phyloP scores from a whole-genome alignment of 2,329 filamentous ascomycete genomes.

The Colletotrichum simmondsii region DNA sequence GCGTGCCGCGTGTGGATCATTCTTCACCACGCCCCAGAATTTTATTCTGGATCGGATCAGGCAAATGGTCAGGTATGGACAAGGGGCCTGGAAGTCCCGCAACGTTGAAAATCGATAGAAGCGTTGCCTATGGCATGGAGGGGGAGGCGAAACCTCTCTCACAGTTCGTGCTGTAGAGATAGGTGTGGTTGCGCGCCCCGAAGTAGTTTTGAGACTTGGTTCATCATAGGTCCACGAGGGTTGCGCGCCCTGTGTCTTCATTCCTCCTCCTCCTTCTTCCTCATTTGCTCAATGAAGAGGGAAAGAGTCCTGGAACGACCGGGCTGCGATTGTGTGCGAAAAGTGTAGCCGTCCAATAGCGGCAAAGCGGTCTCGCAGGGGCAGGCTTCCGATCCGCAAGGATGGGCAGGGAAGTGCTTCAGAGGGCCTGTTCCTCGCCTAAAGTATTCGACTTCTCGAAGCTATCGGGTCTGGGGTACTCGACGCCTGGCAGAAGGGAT shows the following conservation, averaged over 20 bases:
- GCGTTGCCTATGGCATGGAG: too few species aligned
- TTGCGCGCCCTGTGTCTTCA: too few species aligned
- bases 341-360: neutral
- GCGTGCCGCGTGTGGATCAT: neutral
- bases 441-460: slow-evolving; percentile 9
- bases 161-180: too few species aligned
- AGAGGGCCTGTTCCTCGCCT: neutral
- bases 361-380: neutral
- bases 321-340: neutral
- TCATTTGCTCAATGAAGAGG: too few species aligned
- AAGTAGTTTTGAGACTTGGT: too few species aligned
- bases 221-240: too few species aligned
- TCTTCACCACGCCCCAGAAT: slow-evolving; percentile 6
- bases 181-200: too few species aligned
- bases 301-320: too few species aligned
- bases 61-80: slow-evolving; percentile 1
- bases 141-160: too few species aligned
- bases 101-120: neutral
- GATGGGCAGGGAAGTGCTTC: neutral
- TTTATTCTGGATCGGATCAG: neutral
- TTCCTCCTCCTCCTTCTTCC: too few species aligned
- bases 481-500: neutral
- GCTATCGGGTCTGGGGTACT: neutral
- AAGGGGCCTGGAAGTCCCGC: neutral
- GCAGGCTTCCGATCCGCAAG: neutral